phyloP scores from a whole-genome alignment of 129 eudicot species.

The Chrysanthemum lavandulifolium region DNA sequence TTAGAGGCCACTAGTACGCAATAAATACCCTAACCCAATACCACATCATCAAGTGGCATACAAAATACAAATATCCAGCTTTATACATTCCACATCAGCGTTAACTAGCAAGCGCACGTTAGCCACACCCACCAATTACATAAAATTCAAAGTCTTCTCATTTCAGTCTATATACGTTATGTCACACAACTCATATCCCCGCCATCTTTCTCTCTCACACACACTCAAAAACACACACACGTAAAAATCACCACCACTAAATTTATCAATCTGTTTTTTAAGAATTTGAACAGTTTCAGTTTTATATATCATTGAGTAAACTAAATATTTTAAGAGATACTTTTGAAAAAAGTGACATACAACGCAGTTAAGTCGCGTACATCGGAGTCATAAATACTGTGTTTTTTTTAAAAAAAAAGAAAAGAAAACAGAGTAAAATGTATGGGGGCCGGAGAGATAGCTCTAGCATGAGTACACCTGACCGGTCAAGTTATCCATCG shows the following conservation, averaged over 20 bases:
- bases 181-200: conserved; percentile 26
- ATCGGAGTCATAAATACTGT: too few species aligned
- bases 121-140: conserved; percentile 26
- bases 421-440: background rate
- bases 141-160: conserved; percentile 34
- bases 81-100: conserved; percentile 5
- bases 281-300: too few species aligned
- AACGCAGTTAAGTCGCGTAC: too few species aligned
- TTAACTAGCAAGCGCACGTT: conserved; percentile 34
- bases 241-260: too few species aligned
- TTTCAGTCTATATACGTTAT: conserved; percentile 7
- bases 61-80: conserved; percentile 14
- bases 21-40: background rate
- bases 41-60: background rate
- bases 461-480: conserved; percentile 40
- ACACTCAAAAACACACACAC: too few species aligned
- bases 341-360: too few species aligned
- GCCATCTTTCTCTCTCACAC: conserved; percentile 33
- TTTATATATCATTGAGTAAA: too few species aligned
- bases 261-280: too few species aligned
- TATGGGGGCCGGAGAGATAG: conserved; percentile 40
- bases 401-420: too few species aligned
- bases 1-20: background rate
- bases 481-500: conserved; percentile 30
- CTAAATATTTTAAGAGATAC: too few species aligned